Base-by-base conservation (phyloP, 2,329 filamentous ascomycete species). In the Ramichloridium luteum region DNA sequence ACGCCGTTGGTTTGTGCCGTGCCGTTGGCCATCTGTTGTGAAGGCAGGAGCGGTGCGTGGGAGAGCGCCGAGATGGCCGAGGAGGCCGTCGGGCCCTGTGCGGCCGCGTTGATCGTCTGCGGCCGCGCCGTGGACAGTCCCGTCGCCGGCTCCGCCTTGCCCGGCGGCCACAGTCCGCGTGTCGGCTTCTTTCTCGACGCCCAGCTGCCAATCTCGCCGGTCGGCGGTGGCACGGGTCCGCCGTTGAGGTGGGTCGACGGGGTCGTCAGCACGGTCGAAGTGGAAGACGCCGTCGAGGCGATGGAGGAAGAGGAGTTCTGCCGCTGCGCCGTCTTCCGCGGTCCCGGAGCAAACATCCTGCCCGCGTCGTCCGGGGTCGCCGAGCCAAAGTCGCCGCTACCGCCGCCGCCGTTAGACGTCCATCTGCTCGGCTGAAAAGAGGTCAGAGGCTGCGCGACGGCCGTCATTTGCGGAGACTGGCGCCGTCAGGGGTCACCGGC, bases 281-380 rank as follows among this genome's bases (percentile, higher is more conserved):
- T 80, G 2, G 77, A 74, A 25, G 64, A 72, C 30, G 74, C 74
- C 34, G 60, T 61, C 13, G 73, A 76, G 34, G 65, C 62, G 42
- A 92, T 68, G 27, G 86, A 93, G 3, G 85, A 93, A 36, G 84
- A 90, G 20, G 88, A 96, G 65, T 84, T 93, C 51, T 79, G 79
- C 56, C 88, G 77, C 57, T 88, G 82, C 39, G 84, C 69, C 53
- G 71, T 77, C 64, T 93, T 94, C 49, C 85, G 82, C 52, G 83
- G 81, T n/a, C 45, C 45, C 23, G 47, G 41, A 70, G 82, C 78
- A 39, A 53, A 51, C 72, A 93, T 86, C 58, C 80, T 78, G 62
- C 80, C 75, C 45, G 79, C 74, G 60, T 93, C 83, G 64, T 93
- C 84, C 56, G 77, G 64, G 61, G 80, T 82, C 74, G 84, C 81